Base-by-base conservation (phyloP, 1,284 basidiomycete species). In the Amylostereum chailletii region DNA sequence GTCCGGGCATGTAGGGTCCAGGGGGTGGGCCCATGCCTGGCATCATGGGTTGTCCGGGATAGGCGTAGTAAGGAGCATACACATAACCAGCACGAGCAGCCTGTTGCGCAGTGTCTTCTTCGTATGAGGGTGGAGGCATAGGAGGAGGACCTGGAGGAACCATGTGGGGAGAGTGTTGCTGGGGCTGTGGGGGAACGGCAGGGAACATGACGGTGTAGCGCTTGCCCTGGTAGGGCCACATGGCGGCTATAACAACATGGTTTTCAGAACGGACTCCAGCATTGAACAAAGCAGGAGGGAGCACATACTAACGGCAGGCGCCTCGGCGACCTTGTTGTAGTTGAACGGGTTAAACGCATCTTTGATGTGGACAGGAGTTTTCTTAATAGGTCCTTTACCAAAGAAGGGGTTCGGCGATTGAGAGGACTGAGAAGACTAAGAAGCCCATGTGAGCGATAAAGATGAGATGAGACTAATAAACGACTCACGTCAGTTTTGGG, bases 301-400 rank as follows among this genome's bases (percentile, higher is more conserved):
- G 11, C 32, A 76, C 88, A 58, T 62, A 91, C 90, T 69, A 55
- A 91, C 76, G 57, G 79, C 74, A 29, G 77, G 68, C 8, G 91
- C 81, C 52, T 90, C 86, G 5, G 75, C 77, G 49, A 92, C 82
- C 66, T 91, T 92, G 63, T 77, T 79, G 60, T 83, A 79, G 69
- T 93, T 92, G 75, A 92, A 94, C 30, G 93, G 90, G 67, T 94
- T 95, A 65, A 96, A 97, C 60, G 96, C 94, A 58, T 94, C 90
- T 67, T 93, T 89, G 59, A 93, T 76, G 62, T 91, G 86, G 41
- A 92, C 81, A 26, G 77, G 71, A 4, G 71, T 66, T 67, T 87
- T 86, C 74, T 91, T 90, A 64, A 86, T 79, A 29, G 74, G 66
- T 37, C 84, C 83, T 39, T 80, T 74, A 46, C 90, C 89, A 64